These are phyloP conservation scores for Posidonia oceanica DNA, from an alignment of 116 monocot species.

Conservation along the genomic window DNA sequence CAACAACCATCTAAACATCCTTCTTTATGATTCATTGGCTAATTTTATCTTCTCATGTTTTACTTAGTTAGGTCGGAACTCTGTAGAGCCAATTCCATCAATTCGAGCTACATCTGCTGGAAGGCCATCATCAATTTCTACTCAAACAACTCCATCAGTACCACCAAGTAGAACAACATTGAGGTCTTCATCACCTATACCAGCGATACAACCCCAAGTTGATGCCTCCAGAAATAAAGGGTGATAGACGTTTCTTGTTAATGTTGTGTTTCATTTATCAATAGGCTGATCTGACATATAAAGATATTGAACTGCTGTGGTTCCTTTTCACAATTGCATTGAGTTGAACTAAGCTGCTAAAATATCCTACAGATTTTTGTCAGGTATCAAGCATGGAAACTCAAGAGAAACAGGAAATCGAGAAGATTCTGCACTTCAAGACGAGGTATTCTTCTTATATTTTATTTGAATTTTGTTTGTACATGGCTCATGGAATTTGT, in stretches of 20 bases:
- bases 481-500: neutral
- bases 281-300: neutral
- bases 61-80: slow-evolving; percentile 86
- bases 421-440: slow-evolving; percentile 62
- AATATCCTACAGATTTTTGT: slow-evolving; percentile 37
- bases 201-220: slow-evolving; percentile 37
- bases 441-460: slow-evolving; percentile 42
- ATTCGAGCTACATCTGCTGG: slow-evolving; percentile 63
- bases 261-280: neutral
- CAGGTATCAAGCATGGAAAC: slow-evolving; percentile 23
- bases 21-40: slow-evolving; percentile 8
- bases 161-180: slow-evolving; percentile 56
- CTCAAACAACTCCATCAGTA: slow-evolving; percentile 35
- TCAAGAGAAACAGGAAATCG: slow-evolving; percentile 33
- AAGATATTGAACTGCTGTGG: slow-evolving; percentile 1
- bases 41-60: slow-evolving; percentile 29
- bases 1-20: neutral
- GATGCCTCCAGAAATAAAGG: slow-evolving; percentile 42
- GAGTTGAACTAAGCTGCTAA: neutral
- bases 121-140: slow-evolving; percentile 36
- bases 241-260: slow-evolving; percentile 15
- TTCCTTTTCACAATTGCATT: neutral
- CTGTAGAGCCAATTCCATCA: slow-evolving; percentile 50
- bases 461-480: neutral
- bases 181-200: slow-evolving; percentile 55